A percentile compares a stretch with the other conserved stretches of the same genome.
Evolutionary conservation across 2,329 filamentous ascomycete species (phyloP).

Genomic region (Cadophora sp.): DNA sequence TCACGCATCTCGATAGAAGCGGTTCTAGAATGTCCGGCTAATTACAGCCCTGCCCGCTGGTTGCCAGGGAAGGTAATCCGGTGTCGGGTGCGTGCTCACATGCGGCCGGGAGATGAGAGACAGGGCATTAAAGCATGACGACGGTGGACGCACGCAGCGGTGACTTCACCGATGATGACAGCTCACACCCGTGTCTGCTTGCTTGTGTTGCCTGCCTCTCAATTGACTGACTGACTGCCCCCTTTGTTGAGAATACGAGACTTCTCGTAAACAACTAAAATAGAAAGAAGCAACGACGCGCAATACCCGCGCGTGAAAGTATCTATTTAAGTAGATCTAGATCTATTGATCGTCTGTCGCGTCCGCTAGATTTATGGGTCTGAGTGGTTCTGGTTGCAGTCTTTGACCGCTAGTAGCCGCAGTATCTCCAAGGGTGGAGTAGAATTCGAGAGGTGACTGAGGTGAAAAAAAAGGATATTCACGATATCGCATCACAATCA

Average conservation of each 20-base stretch:
- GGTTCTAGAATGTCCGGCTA: conserved; percentile 8
- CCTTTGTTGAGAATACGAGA: neutral
- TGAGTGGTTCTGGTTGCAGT: neutral
- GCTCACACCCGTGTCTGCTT: neutral
- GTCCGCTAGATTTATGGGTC: neutral
- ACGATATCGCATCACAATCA: neutral
- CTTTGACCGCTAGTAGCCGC: conserved; percentile 18
- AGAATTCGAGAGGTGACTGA: conserved; percentile 10
- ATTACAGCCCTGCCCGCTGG: neutral
- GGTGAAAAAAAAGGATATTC: neutral
- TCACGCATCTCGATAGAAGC: conserved; percentile 1
- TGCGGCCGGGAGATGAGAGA: neutral
- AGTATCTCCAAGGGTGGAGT: neutral
- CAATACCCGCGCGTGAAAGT: conserved; percentile 10
- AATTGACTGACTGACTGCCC: neutral
- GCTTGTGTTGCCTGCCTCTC: neutral
- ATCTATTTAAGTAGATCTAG: no score
- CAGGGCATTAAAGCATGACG: neutral
- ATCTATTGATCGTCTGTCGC: conserved; percentile 2
- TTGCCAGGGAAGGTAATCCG: neutral
- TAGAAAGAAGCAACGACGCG: conserved; percentile 10
- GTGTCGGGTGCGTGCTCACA: conserved; percentile 12
- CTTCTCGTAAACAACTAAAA: neutral
- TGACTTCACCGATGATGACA: conserved; percentile 17
- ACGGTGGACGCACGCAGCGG: conserved; percentile 1